Evolutionary conservation across 768 basidiomycete species (phyloP).

Genomic region (Nidularia sp.): DNA sequence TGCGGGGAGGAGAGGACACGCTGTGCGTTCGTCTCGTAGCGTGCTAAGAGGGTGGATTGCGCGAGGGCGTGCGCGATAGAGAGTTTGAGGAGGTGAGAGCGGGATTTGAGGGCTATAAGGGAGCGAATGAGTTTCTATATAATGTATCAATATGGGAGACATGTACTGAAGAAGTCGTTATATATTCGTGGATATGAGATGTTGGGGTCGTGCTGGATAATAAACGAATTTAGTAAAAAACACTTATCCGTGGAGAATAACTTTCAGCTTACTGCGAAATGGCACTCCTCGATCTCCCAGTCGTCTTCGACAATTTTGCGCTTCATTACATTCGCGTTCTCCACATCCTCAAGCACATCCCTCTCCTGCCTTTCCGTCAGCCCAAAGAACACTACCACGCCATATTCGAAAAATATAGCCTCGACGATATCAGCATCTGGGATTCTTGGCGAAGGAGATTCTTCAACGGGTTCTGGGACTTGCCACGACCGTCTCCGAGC

Average conservation of each 20-base stretch:
- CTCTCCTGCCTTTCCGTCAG: constrained; percentile 75
- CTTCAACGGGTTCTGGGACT: not conserved
- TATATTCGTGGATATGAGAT: constrained; percentile 89
- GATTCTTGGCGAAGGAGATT: constrained; percentile 9
- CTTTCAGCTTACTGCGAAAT: constrained; percentile 65
- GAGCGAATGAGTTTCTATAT: constrained; percentile 1
- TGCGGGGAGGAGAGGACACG: constrained; percentile 73
- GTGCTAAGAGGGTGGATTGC: constrained; percentile 88
- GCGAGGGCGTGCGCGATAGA: constrained; percentile 95
- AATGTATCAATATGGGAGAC: not conserved
- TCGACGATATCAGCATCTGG: constrained; percentile 59
- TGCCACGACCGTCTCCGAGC: not conserved
- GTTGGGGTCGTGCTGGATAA: constrained; percentile 68
- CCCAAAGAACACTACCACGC: constrained; percentile 91
- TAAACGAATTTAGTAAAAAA: not conserved
- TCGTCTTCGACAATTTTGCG: constrained; percentile 57
- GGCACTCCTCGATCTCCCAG: constrained; percentile 94
- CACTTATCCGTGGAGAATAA: not conserved
- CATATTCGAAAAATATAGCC: constrained; percentile 80
- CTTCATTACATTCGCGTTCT: constrained; percentile 64
- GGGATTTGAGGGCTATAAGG: constrained; percentile 78
- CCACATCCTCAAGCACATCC: constrained; percentile 81
- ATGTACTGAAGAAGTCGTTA: constrained; percentile 93
- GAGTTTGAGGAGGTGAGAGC: constrained; percentile 84
- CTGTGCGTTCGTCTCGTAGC: constrained; percentile 78